A percentile compares a stretch with the other conserved stretches of the same genome.
Conservation (phyloP, 345 rosid genomes). For the Hibiscus mutabilis region DNA sequence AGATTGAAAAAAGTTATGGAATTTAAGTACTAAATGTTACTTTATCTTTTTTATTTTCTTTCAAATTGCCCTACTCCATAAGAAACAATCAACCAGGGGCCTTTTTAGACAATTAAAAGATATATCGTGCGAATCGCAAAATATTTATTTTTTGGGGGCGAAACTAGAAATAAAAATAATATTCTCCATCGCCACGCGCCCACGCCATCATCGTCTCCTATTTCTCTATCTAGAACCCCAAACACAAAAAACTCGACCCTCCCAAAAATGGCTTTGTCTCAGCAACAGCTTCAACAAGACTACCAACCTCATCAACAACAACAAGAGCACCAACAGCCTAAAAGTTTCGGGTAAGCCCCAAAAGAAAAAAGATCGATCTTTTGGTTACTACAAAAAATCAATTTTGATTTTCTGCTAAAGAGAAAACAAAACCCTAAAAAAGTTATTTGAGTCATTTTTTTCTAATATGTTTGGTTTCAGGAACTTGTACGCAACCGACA, state of each 20-base stretch:
- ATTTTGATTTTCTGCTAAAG: not conserved
- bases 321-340: conserved; percentile 28
- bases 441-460: not conserved
- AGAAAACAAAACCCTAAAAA: conserved; percentile 2
- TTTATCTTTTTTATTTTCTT: too few relatives aligned
- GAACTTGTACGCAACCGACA: conserved; percentile 35
- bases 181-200: conserved; percentile 14
- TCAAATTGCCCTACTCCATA: not conserved
- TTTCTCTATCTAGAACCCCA: conserved; percentile 13
- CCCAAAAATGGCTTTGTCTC: conserved; percentile 53
- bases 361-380: not conserved
- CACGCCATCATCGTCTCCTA: not conserved
- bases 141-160: not conserved
- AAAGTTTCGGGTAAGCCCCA: conserved; percentile 40
- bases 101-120: not conserved
- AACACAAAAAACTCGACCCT: not conserved
- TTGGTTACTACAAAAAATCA: not conserved
- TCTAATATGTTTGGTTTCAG: conserved; percentile 20
- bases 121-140: too few relatives aligned
- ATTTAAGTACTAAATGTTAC: too few relatives aligned
- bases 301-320: conserved; percentile 31
- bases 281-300: conserved; percentile 34
- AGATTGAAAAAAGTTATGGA: too few relatives aligned
- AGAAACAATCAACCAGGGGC: not conserved
- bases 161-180: conserved; percentile 10